phyloP scores from a whole-genome alignment of 805 yeast genomes.

The Saccharomycopsis babjevae region DNA sequence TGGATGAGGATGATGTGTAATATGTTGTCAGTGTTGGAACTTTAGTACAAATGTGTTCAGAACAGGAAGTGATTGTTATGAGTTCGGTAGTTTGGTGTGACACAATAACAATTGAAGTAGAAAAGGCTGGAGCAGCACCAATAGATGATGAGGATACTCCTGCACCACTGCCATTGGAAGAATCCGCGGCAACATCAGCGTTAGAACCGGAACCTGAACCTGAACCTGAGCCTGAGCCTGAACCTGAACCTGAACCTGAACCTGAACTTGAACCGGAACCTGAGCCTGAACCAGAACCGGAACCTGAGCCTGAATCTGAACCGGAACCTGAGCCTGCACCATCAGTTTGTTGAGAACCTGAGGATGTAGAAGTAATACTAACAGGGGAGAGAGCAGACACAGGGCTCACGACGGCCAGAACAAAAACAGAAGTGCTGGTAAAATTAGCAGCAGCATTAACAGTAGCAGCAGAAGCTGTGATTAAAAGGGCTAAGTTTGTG shows the following conservation, averaged over 20 bases:
- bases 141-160: not conserved
- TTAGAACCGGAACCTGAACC: not conserved
- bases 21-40: not conserved
- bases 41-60: not conserved
- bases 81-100: not conserved
- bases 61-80: not conserved
- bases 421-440: not conserved
- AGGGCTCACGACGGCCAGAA: not conserved
- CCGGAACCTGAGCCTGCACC: not conserved
- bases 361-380: not conserved
- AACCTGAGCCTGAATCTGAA: not conserved
- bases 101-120: not conserved
- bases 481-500: not conserved
- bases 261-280: not conserved
- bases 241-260: too few relatives aligned
- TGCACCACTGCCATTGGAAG: not conserved
- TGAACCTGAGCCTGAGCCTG: too few relatives aligned
- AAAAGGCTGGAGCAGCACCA: not conserved
- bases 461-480: not conserved
- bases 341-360: not conserved
- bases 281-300: not conserved
- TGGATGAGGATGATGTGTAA: not conserved
- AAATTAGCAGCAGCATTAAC: not conserved
- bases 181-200: not conserved
- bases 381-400: not conserved